Base-by-base conservation (phyloP, 2,329 filamentous ascomycete species). In the Diplodia mutila region DNA sequence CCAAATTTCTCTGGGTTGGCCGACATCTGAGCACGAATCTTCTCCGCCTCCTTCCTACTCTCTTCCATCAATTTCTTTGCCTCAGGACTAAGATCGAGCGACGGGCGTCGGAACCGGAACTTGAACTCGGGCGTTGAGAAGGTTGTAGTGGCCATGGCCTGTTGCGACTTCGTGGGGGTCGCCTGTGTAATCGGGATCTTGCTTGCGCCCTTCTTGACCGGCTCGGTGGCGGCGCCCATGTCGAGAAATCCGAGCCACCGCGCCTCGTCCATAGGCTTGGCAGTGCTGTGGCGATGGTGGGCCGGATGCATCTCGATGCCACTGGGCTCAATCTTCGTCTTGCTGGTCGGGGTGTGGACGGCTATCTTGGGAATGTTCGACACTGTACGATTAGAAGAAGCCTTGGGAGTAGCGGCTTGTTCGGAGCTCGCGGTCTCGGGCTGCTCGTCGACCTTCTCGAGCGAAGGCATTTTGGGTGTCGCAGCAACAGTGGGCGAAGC, bases 241-340 rank as follows among this genome's bases (percentile, higher is more conserved):
- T 75, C 72, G 68, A 87, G 87, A 79, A 97, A 97, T 18, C 94
- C 94, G 25, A 97, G 85, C 74, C 91, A 88, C 52, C 95, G 84
- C 6, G 91, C 93, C 12, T 93, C 93, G 29, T 95, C 93, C 1
- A 90, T 87, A 53, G 91, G 84, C 65, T 91, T 91, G 69, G 89
- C 90, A 25, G 91, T 94, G 71, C 85, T 90, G 65, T 87, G 85
- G 67, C 95, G 92, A 67, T 88, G 87, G 76, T 91, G 91, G 81
- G 91, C 91, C 9, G 94, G 94, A 76, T 97, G 94, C 94, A 97
- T 97, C 77, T 97, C 93, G 69, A 89, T 88, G 70, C 85, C 85
- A 57, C 90, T 83, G 27, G 92, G 91, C 80, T 91, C 90, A 72
- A 90, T 82, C 6, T 88, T 85, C 4, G 88, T 88, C 16, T 85